Evolutionary conservation across 495 filamentous ascomycete genomes (phyloP), one percentile per base, ranked within the genome.

Genomic region (Podospora pseudoanserina): DNA sequence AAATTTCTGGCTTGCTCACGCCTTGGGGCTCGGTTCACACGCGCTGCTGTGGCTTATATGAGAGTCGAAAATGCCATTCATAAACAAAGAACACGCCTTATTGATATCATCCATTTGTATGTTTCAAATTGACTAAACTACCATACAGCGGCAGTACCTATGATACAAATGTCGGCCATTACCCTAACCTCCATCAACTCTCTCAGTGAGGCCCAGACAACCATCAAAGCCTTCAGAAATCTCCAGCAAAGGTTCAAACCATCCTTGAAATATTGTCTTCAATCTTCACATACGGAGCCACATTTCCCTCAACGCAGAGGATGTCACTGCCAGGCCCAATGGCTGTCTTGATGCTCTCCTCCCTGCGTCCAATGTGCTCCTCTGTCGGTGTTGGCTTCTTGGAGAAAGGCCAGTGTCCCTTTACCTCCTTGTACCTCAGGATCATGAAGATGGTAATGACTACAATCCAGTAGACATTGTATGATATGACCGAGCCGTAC

Each of bases 381-480:
- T 2, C 55, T 30, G 34, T 23, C 18, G 57, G 34, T 20, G 64
- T 18, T 57, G 72, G 72, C 27, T 62, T 34, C 64, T 74, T 76
- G 65, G 84, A 77, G 60, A 91, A 79, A 19, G 90, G 89, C 81
- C 84, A 89, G 69, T 85, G 87, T 11, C 89, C 91, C 28, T 84
- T 87, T 64, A 83, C 84, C 75, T 94, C 91, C 26, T 84, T 83
- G 75, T 87, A 92, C 65, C 87, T 78, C 86, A 93, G 86, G 11
- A 79, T 63, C 0, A 86, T 64, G 71, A 93, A 90, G 1, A 78
- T 81, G 27, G 82, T 59, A 60, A 91, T 91, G 56, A 93, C 83
- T 15, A 78, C 78, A 30, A 96, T 78, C 91, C 86, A 97, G 81
- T 96, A 97, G 4, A 96, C 28, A 73, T 97, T 96, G 80, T 97